phyloP scores from a whole-genome alignment of 1,139 yeast genomes.

The Candida albicans region DNA sequence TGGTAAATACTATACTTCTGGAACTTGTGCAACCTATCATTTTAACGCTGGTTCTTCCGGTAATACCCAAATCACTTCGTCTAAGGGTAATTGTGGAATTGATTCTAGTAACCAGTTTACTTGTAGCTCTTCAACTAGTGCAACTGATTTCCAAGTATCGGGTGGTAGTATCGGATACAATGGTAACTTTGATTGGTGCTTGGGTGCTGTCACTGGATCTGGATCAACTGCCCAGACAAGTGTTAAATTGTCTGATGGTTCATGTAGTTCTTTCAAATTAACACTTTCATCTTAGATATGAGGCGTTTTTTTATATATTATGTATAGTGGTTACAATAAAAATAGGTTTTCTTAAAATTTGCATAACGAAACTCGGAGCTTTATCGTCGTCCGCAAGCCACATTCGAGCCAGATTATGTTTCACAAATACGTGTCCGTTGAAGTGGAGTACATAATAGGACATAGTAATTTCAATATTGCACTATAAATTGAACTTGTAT shows the following conservation, averaged over 20 bases:
- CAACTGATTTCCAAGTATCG: constrained; percentile 46
- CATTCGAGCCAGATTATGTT: too few relatives aligned
- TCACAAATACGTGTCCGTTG: too few relatives aligned
- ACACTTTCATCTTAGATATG: neutral
- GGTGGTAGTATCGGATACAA: constrained; percentile 57
- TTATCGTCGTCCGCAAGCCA: too few relatives aligned
- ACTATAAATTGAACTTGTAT: neutral
- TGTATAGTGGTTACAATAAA: neutral
- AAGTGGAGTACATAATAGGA: too few relatives aligned
- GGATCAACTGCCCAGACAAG: constrained; percentile 47
- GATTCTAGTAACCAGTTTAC: constrained; percentile 26
- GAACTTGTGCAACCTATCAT: constrained; percentile 77
- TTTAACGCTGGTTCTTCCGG: constrained; percentile 53
- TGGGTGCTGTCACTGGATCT: constrained; percentile 34
- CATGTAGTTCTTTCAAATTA: constrained; percentile 25
- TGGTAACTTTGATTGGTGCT: constrained; percentile 62
- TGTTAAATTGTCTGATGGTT: constrained; percentile 47
- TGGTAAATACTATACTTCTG: constrained; percentile 80
- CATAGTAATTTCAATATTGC: too few relatives aligned
- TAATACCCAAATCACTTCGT: constrained; percentile 62
- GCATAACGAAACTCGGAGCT: too few relatives aligned
- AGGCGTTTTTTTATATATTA: neutral
- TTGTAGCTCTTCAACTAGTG: constrained; percentile 32
- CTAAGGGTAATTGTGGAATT: constrained; percentile 74
- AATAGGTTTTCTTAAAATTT: too few relatives aligned